Conservation (phyloP, 2,329 filamentous ascomycete species). For the Verticillium klebahnii region DNA sequence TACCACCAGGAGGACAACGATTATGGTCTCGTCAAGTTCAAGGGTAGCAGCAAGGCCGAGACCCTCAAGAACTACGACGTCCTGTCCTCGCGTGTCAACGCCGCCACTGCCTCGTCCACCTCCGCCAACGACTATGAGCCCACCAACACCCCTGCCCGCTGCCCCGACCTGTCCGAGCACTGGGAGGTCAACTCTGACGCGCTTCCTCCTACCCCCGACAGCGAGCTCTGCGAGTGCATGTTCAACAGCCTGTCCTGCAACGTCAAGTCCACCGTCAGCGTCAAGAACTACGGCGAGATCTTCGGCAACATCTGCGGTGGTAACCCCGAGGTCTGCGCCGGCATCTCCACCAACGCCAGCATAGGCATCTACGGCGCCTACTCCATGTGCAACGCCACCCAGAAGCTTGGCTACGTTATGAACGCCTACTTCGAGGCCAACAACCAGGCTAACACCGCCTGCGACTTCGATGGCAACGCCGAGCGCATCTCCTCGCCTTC, state of each 20-base stretch:
- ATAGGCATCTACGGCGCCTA: slow-evolving; percentile 71
- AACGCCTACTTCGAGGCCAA: slow-evolving; percentile 66
- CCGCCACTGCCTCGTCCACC: slow-evolving; percentile 62
- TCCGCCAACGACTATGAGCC: slow-evolving; percentile 65
- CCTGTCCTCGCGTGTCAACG: slow-evolving; percentile 65
- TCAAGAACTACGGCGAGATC: slow-evolving; percentile 58
- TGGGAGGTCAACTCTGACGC: slow-evolving; percentile 65
- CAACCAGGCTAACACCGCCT: slow-evolving; percentile 52
- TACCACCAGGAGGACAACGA: slow-evolving; percentile 90
- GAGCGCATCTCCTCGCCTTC: slow-evolving; percentile 43
- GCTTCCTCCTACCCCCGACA: slow-evolving; percentile 80
- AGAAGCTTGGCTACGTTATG: slow-evolving; percentile 71
- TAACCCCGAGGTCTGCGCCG: slow-evolving; percentile 53
- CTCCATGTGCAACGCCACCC: slow-evolving; percentile 66
- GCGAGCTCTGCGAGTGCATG: slow-evolving; percentile 83
- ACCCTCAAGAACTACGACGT: slow-evolving; percentile 71
- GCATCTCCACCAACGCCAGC: slow-evolving; percentile 63
- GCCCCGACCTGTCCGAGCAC: slow-evolving; percentile 58
- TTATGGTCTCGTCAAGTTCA: slow-evolving; percentile 72
- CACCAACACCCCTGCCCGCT: slow-evolving; percentile 65
- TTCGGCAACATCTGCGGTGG: slow-evolving; percentile 71
- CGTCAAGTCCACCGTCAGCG: slow-evolving; percentile 52
- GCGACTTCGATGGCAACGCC: slow-evolving; percentile 67
- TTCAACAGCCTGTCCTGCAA: slow-evolving; percentile 66
- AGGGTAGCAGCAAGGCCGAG: slow-evolving; percentile 50